Conservation (phyloP, 805 yeast genomes). For the Grigorovia humatica region DNA sequence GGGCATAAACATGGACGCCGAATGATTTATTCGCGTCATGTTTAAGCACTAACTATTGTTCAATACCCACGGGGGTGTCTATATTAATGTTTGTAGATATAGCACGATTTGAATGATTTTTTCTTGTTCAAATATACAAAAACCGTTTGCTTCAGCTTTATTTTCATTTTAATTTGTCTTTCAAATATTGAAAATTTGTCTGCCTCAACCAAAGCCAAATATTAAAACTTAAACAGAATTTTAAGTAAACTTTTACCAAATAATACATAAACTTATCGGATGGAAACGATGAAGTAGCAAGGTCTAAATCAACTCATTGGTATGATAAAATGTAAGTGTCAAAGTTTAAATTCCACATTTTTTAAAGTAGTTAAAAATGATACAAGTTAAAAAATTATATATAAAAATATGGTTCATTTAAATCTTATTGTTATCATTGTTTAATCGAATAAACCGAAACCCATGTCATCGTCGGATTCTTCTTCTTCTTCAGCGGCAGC, state of each 20-base stretch:
- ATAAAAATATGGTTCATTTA: background rate
- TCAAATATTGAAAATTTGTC: background rate
- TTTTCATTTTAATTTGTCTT: background rate
- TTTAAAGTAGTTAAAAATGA: background rate
- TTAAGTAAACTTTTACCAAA: too few species aligned
- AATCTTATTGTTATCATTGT: constrained; percentile 10
- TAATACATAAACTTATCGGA: too few species aligned
- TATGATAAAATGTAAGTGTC: too few species aligned
- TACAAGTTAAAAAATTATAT: background rate
- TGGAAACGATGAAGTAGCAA: too few species aligned
- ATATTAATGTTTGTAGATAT: too few species aligned
- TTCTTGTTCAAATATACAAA: background rate
- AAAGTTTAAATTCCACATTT: background rate
- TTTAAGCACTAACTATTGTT: background rate
- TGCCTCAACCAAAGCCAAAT: background rate
- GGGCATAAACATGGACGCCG: constrained; percentile 27
- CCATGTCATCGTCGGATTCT: constrained; percentile 81
- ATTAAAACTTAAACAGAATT: too few species aligned
- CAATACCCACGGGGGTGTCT: too few species aligned
- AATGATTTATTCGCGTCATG: constrained; percentile 26
- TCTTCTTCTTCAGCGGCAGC: constrained; percentile 59
- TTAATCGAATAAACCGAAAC: constrained; percentile 88
- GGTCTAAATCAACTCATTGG: too few species aligned
- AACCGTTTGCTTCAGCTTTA: background rate
- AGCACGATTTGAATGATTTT: too few species aligned